Evolutionary conservation across 768 basidiomycete species (phyloP).

Genomic region (Pleurotus citrinopileatus): DNA sequence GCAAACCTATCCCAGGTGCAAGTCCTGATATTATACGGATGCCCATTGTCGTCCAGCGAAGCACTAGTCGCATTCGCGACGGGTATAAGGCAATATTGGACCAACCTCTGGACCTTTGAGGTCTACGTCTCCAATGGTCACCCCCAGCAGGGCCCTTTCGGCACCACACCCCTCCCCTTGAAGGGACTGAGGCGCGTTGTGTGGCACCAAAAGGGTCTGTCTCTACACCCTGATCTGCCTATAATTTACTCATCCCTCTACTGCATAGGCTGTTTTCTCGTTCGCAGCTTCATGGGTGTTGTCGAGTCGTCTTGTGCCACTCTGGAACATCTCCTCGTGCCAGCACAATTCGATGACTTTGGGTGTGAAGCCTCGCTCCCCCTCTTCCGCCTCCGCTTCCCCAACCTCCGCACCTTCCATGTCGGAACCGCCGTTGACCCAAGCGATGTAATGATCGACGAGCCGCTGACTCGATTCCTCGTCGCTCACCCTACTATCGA

Average conservation of each 20-base stretch:
- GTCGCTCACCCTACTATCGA: background rate
- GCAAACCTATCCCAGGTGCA: background rate
- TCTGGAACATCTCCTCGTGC: background rate
- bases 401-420: slow-evolving; percentile 1
- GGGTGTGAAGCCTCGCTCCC: slow-evolving; percentile 1
- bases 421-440: slow-evolving; percentile 1
- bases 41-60: too few relatives aligned
- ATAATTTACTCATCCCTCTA: background rate
- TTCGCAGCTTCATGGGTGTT: background rate
- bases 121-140: too few relatives aligned
- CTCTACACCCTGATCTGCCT: too few relatives aligned
- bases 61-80: too few relatives aligned
- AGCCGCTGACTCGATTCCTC: background rate
- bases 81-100: too few relatives aligned
- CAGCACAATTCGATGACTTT: slow-evolving; percentile 5
- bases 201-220: too few relatives aligned
- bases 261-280: background rate
- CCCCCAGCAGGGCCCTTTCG: too few relatives aligned
- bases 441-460: slow-evolving; percentile 3
- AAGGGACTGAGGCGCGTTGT: too few relatives aligned
- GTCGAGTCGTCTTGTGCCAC: background rate
- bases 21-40: too few relatives aligned
- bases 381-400: background rate
- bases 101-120: too few relatives aligned
- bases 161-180: too few relatives aligned